Evolutionary conservation across 2,329 filamentous ascomycete species (phyloP).

Genomic region (Fusarium foetens): DNA sequence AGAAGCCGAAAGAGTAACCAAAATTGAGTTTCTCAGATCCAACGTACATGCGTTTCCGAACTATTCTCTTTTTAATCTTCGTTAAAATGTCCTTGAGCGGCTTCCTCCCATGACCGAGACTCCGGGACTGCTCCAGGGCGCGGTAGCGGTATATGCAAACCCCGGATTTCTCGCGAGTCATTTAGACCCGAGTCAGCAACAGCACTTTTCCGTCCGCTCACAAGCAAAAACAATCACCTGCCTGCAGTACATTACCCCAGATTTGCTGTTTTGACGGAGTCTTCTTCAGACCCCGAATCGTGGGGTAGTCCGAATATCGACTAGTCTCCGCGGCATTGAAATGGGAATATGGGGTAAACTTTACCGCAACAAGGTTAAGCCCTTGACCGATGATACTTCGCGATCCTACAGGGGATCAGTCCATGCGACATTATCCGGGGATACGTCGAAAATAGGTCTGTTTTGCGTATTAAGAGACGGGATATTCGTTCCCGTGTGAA

Average conservation of each 20-base stretch:
- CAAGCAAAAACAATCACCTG: accelerated
- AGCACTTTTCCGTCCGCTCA: accelerated
- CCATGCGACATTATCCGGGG: not conserved
- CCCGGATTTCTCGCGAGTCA: not conserved
- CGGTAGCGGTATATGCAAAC: not conserved
- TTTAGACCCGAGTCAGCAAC: accelerated
- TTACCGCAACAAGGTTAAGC: not conserved
- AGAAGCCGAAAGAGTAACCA: constrained; percentile 33
- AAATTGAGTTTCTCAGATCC: too few relatives aligned
- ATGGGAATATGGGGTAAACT: not conserved
- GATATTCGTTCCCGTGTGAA: not conserved
- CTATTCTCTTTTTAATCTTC: too few relatives aligned
- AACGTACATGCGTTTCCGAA: too few relatives aligned
- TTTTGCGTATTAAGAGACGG: not conserved
- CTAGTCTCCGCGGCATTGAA: constrained; percentile 12
- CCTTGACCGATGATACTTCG: not conserved
- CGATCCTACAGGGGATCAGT: not conserved
- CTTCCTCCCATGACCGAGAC: not conserved
- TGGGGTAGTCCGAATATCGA: constrained; percentile 8
- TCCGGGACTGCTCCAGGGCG: too few relatives aligned
- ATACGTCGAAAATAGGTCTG: not conserved
- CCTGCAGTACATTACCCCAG: accelerated
- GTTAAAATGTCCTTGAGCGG: too few relatives aligned
- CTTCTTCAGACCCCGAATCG: not conserved
- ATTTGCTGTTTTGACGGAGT: not conserved